Evolutionary conservation across 768 basidiomycete species (phyloP).

Genomic region (Suillus alpinus): DNA sequence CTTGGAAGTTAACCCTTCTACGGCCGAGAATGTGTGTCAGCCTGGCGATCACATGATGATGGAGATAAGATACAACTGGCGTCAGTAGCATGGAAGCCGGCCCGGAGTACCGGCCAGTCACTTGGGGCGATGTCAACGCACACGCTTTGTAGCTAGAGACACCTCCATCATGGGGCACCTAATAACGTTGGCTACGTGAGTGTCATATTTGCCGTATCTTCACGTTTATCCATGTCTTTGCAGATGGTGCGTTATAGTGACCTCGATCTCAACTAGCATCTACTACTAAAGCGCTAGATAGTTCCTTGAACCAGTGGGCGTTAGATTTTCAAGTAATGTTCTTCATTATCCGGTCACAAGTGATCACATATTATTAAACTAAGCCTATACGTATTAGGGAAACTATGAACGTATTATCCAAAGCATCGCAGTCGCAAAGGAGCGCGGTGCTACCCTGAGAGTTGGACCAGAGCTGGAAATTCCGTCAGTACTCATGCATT

Average conservation of each 20-base stretch:
- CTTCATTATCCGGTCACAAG: not conserved
- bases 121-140: not conserved
- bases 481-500: slow-evolving; percentile 50
- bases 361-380: not conserved
- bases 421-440: slow-evolving; percentile 87
- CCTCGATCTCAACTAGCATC: not conserved
- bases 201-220: slow-evolving; percentile 6
- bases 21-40: not conserved
- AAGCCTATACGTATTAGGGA: slow-evolving; percentile 49
- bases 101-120: not conserved
- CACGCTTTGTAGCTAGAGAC: not conserved
- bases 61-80: slow-evolving; percentile 17
- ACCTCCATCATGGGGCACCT: slow-evolving; percentile 66
- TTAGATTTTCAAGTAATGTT: slow-evolving; percentile 81
- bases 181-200: slow-evolving; percentile 86
- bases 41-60: not conserved
- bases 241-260: slow-evolving; percentile 23
- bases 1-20: too few relatives aligned
- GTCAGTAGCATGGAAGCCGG: not conserved
- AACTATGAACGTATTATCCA: slow-evolving; percentile 88
- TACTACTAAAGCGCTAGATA: slow-evolving; percentile 27
- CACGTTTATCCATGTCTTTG: slow-evolving; percentile 1
- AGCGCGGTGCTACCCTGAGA: slow-evolving; percentile 81
- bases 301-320: slow-evolving; percentile 97
- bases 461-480: slow-evolving; percentile 98